A percentile compares a stretch with the other conserved stretches of the same genome.
Evolutionary conservation across 108 stramenopile genomes (phyloP).

Genomic region (Fistulifera solaris): DNA sequence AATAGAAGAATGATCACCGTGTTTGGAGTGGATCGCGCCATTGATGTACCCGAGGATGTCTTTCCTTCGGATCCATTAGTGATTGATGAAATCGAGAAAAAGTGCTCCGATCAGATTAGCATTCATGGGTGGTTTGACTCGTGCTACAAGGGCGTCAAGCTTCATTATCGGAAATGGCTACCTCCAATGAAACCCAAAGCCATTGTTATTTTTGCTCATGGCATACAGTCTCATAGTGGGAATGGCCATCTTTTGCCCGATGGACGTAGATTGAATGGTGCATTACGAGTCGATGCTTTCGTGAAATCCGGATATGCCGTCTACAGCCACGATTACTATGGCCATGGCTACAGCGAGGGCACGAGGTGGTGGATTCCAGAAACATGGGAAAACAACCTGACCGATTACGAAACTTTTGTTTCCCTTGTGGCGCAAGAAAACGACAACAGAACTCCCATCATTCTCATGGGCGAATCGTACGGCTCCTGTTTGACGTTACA

Average conservation of each 20-base stretch:
- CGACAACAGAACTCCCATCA: conserved; percentile 18
- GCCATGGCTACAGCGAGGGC: conserved; percentile 49
- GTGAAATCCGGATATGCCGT: conserved; percentile 10
- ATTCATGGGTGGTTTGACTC: conserved; percentile 38
- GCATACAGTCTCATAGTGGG: conserved; percentile 15
- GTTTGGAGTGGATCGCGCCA: conserved; percentile 8
- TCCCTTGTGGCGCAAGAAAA: conserved; percentile 18
- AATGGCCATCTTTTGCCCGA: conserved; percentile 3
- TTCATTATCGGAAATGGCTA: conserved; percentile 35
- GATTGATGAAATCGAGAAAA: conserved; percentile 7
- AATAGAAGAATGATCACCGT: not conserved
- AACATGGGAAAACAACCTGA: conserved; percentile 22
- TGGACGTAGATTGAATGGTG: conserved; percentile 14
- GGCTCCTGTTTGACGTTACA: conserved; percentile 33
- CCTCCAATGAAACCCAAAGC: conserved; percentile 21
- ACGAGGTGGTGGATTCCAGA: conserved; percentile 27
- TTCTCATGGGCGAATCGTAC: conserved; percentile 41
- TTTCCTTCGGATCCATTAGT: conserved; percentile 10
- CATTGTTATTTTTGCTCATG: conserved; percentile 29
- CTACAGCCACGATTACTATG: conserved; percentile 23
- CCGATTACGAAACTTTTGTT: conserved; percentile 29
- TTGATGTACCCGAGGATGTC: conserved; percentile 10
- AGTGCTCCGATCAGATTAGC: conserved; percentile 6
- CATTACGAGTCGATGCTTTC: conserved; percentile 8
- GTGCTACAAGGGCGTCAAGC: conserved; percentile 1